Evolutionary conservation across 768 basidiomycete species (phyloP), one percentile per base, ranked within the genome.

Genomic region (Neoboletus subvelutipes): DNA sequence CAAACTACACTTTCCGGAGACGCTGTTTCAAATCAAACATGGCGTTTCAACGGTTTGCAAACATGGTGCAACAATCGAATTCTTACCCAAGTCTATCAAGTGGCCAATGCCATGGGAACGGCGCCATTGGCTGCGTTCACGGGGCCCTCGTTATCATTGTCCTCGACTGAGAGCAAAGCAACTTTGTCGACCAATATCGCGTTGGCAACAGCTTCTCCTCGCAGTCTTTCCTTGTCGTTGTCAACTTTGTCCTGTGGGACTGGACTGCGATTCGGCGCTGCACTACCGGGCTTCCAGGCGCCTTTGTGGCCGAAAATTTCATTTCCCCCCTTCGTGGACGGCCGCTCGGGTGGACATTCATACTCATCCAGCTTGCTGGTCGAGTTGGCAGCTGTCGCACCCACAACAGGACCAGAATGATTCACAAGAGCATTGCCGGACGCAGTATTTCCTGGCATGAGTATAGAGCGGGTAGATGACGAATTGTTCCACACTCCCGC

Each of bases 401-500:
- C 62, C 56, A 42, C 48, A 36, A 46, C 20, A 37, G 66, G 60
- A 59, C 70, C 70, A 20, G 73, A 66, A 62, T 78, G 77, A 52
- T 75, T 76, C 26, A 77, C 73, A 15, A 75, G 66, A 10, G 70
- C 73, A 43, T 60, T 76, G 3, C 74, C 74, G 7, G 66, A 63
- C 13, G 61, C 69, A 51, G 55, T 72, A 46, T 75, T 75, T 20
- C 71, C 69, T 12, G 78, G 70, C 57, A 77, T 71, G 42, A 88
- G 77, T 56, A 83, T 76, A 22, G 85, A 77, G 15, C 85, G 77
- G 22, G 75, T 73, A 26, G 75, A 75, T 26, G 82, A 75, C 28
- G 81, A 70, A 59, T 85, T 86, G 22, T 80, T 83, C 90, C 90
- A 92, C 24, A 86, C 90, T 26, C 90, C 88, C 29, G 77, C 76